phyloP scores from a whole-genome alignment of 2,329 filamentous ascomycete genomes.

The Microdochium bolleyi region DNA sequence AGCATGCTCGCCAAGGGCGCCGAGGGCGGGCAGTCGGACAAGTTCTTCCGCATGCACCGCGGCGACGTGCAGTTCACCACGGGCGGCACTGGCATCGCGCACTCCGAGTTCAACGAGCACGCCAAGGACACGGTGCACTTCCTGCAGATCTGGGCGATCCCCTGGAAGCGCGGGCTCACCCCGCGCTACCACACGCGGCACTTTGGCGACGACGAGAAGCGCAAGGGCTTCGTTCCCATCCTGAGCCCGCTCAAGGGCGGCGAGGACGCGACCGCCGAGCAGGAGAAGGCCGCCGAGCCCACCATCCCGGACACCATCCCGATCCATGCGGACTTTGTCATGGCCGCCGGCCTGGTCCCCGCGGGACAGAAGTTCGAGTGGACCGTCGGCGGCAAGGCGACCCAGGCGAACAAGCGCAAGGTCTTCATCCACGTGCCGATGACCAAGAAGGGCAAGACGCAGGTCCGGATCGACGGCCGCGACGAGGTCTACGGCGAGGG shows the following conservation, averaged over 20 bases:
- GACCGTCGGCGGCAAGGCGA: slow-evolving; percentile 55
- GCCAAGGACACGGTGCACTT: slow-evolving; percentile 67
- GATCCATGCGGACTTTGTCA: slow-evolving; percentile 76
- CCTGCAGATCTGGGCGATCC: slow-evolving; percentile 81
- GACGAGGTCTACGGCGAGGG: slow-evolving; percentile 67
- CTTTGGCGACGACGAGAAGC: slow-evolving; percentile 67
- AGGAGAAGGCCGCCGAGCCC: slow-evolving; percentile 58
- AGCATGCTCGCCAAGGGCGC: slow-evolving; percentile 68
- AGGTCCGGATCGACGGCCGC: slow-evolving; percentile 58
- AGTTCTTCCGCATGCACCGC: slow-evolving; percentile 63
- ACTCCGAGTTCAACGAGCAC: slow-evolving; percentile 78
- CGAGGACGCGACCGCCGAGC: slow-evolving; percentile 46
- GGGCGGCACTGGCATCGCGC: slow-evolving; percentile 72
- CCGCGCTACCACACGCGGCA: slow-evolving; percentile 70
- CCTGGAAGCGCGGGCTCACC: slow-evolving; percentile 63
- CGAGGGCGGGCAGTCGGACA: slow-evolving; percentile 50
- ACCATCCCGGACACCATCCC: slow-evolving; percentile 62
- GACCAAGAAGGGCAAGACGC: slow-evolving; percentile 67
- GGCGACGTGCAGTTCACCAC: slow-evolving; percentile 88
- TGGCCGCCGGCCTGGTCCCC: slow-evolving; percentile 68
- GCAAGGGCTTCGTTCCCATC: slow-evolving; percentile 62
- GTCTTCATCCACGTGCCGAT: slow-evolving; percentile 77
- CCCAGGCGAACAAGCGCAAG: slow-evolving; percentile 52
- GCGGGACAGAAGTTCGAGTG: slow-evolving; percentile 62
- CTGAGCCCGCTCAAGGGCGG: slow-evolving; percentile 68